These are phyloP conservation scores for Aspergillus flavus DNA, from an alignment of 2,329 filamentous ascomycete genomes.

Conservation along the genomic window DNA sequence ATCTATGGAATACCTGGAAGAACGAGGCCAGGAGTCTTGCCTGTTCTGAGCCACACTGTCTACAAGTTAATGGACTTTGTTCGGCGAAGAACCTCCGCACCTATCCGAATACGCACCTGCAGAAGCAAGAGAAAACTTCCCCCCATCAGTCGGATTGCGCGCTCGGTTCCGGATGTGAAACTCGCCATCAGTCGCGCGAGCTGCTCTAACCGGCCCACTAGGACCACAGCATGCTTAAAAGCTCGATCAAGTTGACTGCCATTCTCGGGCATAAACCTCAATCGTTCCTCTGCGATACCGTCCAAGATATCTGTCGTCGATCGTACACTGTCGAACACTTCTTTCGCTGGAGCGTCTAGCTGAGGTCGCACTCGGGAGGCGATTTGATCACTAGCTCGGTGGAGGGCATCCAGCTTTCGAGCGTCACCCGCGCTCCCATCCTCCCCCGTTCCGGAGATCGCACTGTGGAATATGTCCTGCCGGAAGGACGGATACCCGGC, in stretches of 20 bases:
- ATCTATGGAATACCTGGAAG: neutral
- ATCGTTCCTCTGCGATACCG: conserved; percentile 1
- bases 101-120: neutral
- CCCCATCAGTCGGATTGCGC: neutral
- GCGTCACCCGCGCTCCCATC: neutral
- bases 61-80: neutral
- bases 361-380: neutral
- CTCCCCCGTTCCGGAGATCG: neutral
- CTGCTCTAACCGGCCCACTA: conserved; percentile 2
- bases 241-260: conserved; percentile 5
- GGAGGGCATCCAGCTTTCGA: neutral
- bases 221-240: neutral
- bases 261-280: conserved; percentile 7
- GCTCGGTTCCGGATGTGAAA: neutral
- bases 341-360: conserved; percentile 34
- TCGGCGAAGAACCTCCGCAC: neutral
- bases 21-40: neutral
- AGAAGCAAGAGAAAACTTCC: conserved; percentile 7
- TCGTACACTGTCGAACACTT: neutral
- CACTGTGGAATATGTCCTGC: conserved; percentile 1
- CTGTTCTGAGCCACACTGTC: neutral
- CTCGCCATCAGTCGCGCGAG: neutral
- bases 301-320: conserved; percentile 1
- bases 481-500: conserved; percentile 1
- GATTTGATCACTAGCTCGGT: conserved; percentile 34